These are phyloP conservation scores for Backusella liffmaniae DNA, from an alignment of 192 early-diverging fungal species.

Conservation along the genomic window DNA sequence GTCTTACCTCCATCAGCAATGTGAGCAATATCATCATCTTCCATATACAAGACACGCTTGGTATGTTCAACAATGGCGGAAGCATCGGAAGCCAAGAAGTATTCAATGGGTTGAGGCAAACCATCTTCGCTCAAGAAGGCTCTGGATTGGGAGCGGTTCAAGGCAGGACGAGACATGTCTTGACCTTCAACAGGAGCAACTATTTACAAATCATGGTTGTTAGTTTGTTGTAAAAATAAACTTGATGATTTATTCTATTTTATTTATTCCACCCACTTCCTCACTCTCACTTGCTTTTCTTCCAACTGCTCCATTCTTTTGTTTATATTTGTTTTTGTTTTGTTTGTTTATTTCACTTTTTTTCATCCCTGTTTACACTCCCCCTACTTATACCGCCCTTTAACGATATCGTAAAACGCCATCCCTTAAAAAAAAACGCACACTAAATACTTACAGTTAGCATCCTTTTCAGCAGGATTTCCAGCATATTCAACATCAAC, in stretches of 20 bases:
- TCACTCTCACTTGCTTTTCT: neutral
- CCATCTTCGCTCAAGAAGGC: constrained; percentile 94
- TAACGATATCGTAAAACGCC: neutral
- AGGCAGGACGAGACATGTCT: constrained; percentile 45
- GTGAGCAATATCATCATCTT: constrained; percentile 99
- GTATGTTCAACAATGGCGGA: constrained; percentile 99
- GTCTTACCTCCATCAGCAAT: constrained; percentile 65
- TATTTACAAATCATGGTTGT: no score
- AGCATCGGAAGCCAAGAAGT: constrained; percentile 96
- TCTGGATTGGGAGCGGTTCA: constrained; percentile 88
- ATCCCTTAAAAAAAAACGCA: neutral
- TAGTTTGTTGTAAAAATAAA: no score
- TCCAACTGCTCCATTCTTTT: neutral
- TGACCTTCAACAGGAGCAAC: constrained; percentile 18
- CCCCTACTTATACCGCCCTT: neutral
- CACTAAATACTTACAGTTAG: constrained; percentile 11
- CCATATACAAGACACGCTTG: constrained; percentile 95
- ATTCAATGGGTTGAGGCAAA: constrained; percentile 94
- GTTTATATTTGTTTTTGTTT: neutral
- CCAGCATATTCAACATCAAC: constrained; percentile 92
- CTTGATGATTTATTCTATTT: neutral
- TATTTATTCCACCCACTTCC: neutral
- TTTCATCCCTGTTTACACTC: neutral
- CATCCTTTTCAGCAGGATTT: constrained; percentile 5
- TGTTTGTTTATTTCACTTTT: neutral